Percentiles rank a stretch among this genome's conserved stretches.
These are phyloP conservation scores for Papiliotrema fonsecae DNA, from an alignment of 1,284 basidiomycete species.

Conservation along the genomic window DNA sequence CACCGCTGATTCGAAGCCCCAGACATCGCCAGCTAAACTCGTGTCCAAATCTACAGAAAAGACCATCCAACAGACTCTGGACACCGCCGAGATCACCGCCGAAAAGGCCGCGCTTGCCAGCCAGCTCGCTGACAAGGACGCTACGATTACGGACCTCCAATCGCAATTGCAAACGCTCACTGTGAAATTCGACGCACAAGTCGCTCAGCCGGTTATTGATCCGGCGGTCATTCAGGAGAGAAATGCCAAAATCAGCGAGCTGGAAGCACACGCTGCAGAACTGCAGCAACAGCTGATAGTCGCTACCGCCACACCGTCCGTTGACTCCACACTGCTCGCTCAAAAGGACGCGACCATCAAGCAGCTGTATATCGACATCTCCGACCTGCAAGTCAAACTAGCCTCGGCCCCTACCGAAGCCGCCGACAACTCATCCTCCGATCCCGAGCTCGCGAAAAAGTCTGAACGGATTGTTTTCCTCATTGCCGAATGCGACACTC, in stretches of 20 bases:
- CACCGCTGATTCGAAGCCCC: not conserved
- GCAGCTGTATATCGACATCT: not conserved
- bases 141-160: not conserved
- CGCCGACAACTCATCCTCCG: too few relatives aligned
- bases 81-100: too few relatives aligned
- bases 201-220: not conserved
- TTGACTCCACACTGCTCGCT: not conserved
- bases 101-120: too few relatives aligned
- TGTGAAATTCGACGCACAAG: not conserved
- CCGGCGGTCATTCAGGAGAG: not conserved
- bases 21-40: too few relatives aligned
- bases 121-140: too few relatives aligned
- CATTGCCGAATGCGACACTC: too few relatives aligned
- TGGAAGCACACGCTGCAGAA: too few relatives aligned
- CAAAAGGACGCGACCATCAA: not conserved
- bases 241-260: not conserved
- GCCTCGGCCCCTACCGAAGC: not conserved
- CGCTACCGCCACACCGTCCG: not conserved
- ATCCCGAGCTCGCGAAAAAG: too few relatives aligned
- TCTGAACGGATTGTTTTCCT: too few relatives aligned
- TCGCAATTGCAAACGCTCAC: not conserved
- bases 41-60: too few relatives aligned
- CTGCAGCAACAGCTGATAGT: too few relatives aligned
- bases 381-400: not conserved
- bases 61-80: too few relatives aligned